These are phyloP conservation scores for Gastrolobium villosum DNA, from an alignment of 306 rosid genomes.

Conservation along the genomic window DNA sequence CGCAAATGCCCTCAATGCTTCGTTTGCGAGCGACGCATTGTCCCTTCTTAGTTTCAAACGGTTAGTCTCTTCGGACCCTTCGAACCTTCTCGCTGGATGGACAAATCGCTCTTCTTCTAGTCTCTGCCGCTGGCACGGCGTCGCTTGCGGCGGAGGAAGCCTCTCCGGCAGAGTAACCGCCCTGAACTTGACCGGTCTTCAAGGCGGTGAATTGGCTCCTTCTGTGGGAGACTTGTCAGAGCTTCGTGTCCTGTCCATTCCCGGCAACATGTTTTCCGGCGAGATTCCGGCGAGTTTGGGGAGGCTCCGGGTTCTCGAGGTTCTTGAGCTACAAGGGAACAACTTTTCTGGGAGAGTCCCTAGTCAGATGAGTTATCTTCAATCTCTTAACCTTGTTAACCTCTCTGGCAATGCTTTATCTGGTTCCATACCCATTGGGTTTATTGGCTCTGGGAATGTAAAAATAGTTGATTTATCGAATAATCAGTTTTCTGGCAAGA, in stretches of 20 bases:
- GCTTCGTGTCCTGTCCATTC: slow-evolving; percentile 61
- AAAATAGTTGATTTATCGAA: slow-evolving; percentile 63
- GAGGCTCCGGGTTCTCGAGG: slow-evolving; percentile 55
- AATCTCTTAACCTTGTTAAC: slow-evolving; percentile 59
- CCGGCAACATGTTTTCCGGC: slow-evolving; percentile 62
- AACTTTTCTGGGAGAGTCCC: slow-evolving; percentile 69
- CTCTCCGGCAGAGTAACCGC: slow-evolving; percentile 52
- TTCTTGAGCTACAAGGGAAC: slow-evolving; percentile 68
- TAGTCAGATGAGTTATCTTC: slow-evolving; percentile 53
- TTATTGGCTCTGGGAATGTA: slow-evolving; percentile 56
- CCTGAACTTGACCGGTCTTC: slow-evolving; percentile 52
- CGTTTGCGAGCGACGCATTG: slow-evolving; percentile 55
- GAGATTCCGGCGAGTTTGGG: slow-evolving; percentile 57
- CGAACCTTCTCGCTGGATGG: slow-evolving; percentile 57
- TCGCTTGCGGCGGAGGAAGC: slow-evolving; percentile 55
- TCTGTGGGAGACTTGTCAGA: slow-evolving; percentile 53
- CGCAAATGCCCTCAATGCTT: slow-evolving; percentile 47
- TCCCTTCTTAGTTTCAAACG: slow-evolving; percentile 64
- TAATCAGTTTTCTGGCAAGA: slow-evolving; percentile 59
- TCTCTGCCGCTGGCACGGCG: slow-evolving; percentile 63
- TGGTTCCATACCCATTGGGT: slow-evolving; percentile 53
- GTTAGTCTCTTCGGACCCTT: slow-evolving; percentile 54
- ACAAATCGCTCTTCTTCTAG: slow-evolving; percentile 22
- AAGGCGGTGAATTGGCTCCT: slow-evolving; percentile 52
- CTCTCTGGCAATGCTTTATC: slow-evolving; percentile 64